These are phyloP conservation scores for Plasmodium malariae DNA, from an alignment of 169 alveolate species.

Conservation along the genomic window DNA sequence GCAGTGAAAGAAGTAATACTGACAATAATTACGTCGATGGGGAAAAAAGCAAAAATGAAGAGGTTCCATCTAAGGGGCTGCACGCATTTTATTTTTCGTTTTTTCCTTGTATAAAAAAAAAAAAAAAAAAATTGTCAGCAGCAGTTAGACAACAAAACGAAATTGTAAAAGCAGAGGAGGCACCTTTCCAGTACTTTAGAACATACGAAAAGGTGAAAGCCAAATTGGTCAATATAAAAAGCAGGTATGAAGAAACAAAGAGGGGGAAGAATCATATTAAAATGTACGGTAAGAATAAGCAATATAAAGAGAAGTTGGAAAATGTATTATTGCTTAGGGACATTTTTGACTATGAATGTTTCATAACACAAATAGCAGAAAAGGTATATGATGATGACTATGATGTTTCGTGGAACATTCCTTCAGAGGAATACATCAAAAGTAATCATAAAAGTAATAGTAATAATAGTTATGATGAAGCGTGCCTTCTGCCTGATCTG, in stretches of 20 bases:
- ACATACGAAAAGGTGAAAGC: background rate
- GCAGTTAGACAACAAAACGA: background rate
- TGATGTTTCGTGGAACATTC: too few relatives aligned
- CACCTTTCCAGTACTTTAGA: background rate
- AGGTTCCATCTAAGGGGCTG: background rate
- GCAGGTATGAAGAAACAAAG: background rate
- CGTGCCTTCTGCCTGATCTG: background rate
- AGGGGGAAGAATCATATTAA: background rate
- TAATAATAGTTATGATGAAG: background rate
- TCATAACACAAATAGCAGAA: conserved; percentile 44
- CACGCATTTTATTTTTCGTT: conserved; percentile 25
- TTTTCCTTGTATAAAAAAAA: conserved; percentile 18
- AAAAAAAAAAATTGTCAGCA: background rate
- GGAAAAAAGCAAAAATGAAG: background rate
- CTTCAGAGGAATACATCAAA: background rate
- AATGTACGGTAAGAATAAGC: background rate
- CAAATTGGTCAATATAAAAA: background rate
- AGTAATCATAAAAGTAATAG: background rate
- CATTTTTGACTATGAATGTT: conserved; percentile 38
- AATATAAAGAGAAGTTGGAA: background rate
- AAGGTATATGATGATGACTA: background rate
- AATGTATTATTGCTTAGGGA: conserved; percentile 5
- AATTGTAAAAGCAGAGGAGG: background rate
- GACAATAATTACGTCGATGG: background rate
- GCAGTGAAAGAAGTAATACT: background rate